Percentiles rank a stretch among this genome's conserved stretches.
Evolutionary conservation across 2,329 filamentous ascomycete genomes (phyloP).

Genomic region (Oidium heveae): DNA sequence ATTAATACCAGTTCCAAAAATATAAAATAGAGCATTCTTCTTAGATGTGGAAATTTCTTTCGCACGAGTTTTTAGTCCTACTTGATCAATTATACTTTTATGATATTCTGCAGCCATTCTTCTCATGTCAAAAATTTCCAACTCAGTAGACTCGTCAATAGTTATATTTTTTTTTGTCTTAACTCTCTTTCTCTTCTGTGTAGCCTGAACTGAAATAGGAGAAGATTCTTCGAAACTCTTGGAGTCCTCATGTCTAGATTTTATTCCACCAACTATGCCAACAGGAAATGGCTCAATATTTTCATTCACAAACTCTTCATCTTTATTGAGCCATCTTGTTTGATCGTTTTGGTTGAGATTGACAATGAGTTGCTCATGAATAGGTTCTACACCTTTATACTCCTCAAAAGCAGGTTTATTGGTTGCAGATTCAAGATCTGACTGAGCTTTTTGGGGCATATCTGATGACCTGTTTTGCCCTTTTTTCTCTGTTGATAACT

Average conservation of each 20-base stretch:
- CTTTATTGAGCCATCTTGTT: not conserved
- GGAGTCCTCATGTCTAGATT: not conserved
- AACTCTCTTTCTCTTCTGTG: slow-evolving; percentile 15
- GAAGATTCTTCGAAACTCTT: slow-evolving; percentile 10
- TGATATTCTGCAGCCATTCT: slow-evolving; percentile 33
- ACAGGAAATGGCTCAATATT: slow-evolving; percentile 11
- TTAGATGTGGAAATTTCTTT: slow-evolving; percentile 23
- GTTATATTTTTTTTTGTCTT: slow-evolving; percentile 17
- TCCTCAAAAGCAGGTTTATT: slow-evolving; percentile 18
- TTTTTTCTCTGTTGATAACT: slow-evolving; percentile 15
- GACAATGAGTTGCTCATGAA: not conserved
- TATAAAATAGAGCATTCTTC: slow-evolving; percentile 35
- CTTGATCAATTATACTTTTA: slow-evolving; percentile 29
- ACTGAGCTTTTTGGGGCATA: slow-evolving; percentile 3
- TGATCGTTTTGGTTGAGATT: not conserved
- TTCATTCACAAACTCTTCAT: not conserved
- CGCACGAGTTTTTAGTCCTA: slow-evolving; percentile 19
- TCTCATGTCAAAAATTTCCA: slow-evolving; percentile 29
- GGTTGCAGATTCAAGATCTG: slow-evolving; percentile 13
- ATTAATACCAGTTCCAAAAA: slow-evolving; percentile 30
- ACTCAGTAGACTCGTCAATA: slow-evolving; percentile 24
- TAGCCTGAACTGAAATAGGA: slow-evolving; percentile 17
- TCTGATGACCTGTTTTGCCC: slow-evolving; percentile 5
- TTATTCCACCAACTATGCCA: not conserved
- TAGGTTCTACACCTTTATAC: slow-evolving; percentile 15